Conservation (phyloP, 768 basidiomycete genomes). For the Russula lepida region DNA sequence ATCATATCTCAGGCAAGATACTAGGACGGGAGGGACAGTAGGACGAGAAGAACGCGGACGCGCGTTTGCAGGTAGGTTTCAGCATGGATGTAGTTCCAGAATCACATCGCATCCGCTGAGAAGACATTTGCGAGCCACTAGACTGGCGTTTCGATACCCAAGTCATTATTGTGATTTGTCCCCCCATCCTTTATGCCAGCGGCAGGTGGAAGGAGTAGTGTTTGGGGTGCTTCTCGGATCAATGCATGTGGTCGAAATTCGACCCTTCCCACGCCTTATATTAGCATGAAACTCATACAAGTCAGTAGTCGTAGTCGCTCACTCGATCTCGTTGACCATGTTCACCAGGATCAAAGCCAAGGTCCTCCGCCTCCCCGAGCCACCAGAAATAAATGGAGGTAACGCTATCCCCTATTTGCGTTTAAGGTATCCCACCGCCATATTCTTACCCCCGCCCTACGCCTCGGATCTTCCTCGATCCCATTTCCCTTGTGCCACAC, state of each 20-base stretch:
- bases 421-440: conserved; percentile 35
- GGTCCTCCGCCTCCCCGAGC: neutral
- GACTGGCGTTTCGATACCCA: neutral
- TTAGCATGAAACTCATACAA: neutral
- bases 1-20: too few relatives aligned
- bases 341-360: neutral
- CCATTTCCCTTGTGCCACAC: conserved; percentile 55
- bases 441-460: conserved; percentile 61
- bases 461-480: conserved; percentile 67
- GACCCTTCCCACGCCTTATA: neutral
- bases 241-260: neutral
- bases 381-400: neutral
- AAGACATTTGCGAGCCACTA: neutral
- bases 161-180: neutral
- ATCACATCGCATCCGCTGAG: neutral
- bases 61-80: neutral
- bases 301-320: neutral
- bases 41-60: neutral
- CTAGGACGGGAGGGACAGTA: neutral
- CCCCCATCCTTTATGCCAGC: neutral
- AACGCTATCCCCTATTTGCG: neutral
- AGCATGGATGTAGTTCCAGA: neutral
- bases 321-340: neutral
- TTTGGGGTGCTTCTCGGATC: neutral
- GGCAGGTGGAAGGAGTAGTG: neutral